These are phyloP conservation scores for Neofusicoccum parvum DNA, from an alignment of 2,329 filamentous ascomycete species.

Conservation along the genomic window DNA sequence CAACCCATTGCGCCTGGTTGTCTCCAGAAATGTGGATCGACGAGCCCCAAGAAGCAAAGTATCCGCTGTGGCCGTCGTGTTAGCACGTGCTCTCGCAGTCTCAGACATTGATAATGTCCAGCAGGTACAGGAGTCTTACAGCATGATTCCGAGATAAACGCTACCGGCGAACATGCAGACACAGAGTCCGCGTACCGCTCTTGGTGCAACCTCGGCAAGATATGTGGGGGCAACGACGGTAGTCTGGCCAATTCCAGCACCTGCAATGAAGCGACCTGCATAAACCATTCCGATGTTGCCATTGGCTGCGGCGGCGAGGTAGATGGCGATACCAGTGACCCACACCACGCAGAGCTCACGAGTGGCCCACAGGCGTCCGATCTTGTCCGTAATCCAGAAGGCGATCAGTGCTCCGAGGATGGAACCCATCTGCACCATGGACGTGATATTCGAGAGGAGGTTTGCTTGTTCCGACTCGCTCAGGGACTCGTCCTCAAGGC, in stretches of 20 bases:
- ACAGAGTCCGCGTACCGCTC: constrained; percentile 70
- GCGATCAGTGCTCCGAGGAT: constrained; percentile 70
- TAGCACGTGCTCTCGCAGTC: neutral
- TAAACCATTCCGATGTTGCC: constrained; percentile 56
- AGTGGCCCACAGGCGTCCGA: constrained; percentile 48
- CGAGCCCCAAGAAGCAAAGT: constrained; percentile 67
- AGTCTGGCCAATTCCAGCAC: constrained; percentile 67
- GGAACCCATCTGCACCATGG: constrained; percentile 80
- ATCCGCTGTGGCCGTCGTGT: constrained; percentile 48
- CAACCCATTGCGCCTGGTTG: constrained; percentile 54
- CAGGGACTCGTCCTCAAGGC: constrained; percentile 35
- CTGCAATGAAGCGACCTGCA: constrained; percentile 67
- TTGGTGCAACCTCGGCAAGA: constrained; percentile 71
- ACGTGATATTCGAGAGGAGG: constrained; percentile 65
- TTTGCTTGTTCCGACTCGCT: constrained; percentile 36
- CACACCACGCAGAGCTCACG: constrained; percentile 45
- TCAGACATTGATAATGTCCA: neutral
- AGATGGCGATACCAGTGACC: constrained; percentile 45
- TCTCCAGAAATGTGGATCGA: constrained; percentile 53
- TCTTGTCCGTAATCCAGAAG: constrained; percentile 52
- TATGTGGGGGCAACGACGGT: constrained; percentile 71
- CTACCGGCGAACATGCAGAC: constrained; percentile 71
- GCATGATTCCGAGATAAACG: constrained; percentile 76
- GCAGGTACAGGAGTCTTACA: constrained; percentile 36
- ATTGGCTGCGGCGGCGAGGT: constrained; percentile 38